A percentile compares a stretch with the other conserved stretches of the same genome.
Evolutionary conservation across 306 rosid species (phyloP).

Genomic region (Prunus mume): DNA sequence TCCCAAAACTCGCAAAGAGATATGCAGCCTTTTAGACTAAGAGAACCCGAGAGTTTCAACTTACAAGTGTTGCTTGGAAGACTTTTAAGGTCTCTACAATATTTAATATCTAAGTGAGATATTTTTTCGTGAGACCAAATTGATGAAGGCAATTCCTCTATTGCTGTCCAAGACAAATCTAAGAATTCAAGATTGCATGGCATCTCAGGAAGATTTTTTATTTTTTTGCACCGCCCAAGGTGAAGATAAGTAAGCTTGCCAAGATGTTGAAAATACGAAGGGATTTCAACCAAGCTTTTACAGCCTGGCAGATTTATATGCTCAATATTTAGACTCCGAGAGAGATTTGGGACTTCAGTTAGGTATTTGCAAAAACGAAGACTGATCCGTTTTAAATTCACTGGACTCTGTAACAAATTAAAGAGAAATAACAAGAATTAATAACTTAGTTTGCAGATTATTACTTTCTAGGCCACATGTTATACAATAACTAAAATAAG

Average conservation of each 20-base stretch:
- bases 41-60: neutral
- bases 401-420: no score
- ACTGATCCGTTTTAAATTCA: no score
- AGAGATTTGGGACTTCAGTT: no score
- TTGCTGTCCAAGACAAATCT: neutral
- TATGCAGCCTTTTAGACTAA: no score
- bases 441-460: no score
- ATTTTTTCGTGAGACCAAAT: neutral
- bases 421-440: no score
- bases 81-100: neutral
- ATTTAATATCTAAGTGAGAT: neutral
- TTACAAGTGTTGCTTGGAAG: neutral
- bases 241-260: neutral
- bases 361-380: no score
- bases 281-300: neutral
- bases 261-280: neutral
- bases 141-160: neutral
- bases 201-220: neutral
- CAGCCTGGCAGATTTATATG: neutral
- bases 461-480: no score
- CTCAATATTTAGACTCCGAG: neutral
- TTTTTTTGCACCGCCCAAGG: fast-evolving
- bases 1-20: no score
- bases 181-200: neutral
- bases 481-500: no score